Evolutionary conservation across 2,329 filamentous ascomycete species (phyloP).

Genomic region (Rutstroemia sydowiana): DNA sequence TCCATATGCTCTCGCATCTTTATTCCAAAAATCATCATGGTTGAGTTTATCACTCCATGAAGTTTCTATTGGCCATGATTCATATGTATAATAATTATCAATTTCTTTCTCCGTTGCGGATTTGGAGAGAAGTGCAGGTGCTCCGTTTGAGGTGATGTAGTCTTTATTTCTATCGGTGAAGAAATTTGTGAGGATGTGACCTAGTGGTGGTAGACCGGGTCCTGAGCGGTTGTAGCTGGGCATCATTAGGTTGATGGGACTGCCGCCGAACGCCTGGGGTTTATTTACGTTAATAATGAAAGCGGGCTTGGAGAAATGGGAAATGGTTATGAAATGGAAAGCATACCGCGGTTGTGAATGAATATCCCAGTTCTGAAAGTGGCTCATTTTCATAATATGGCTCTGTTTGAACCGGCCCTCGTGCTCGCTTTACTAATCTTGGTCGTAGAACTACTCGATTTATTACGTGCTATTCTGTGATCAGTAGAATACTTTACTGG

Average conservation of each 20-base stretch:
- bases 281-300: not conserved
- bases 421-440: not conserved
- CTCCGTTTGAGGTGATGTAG: not conserved
- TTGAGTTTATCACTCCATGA: not conserved
- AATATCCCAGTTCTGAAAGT: constrained; percentile 3
- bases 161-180: not conserved
- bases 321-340: not conserved
- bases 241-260: not conserved
- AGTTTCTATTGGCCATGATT: not conserved
- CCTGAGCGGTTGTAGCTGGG: not conserved
- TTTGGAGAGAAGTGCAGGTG: not conserved
- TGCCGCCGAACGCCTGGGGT: not conserved
- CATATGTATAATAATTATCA: not conserved
- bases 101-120: not conserved
- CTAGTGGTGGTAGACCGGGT: not conserved
- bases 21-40: not conserved
- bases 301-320: no score
- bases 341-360: not conserved
- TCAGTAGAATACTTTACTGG: no score
- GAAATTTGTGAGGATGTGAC: not conserved
- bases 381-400: constrained; percentile 5
- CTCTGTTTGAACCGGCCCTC: no score
- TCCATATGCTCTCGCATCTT: not conserved
- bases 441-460: not conserved
- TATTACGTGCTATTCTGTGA: constrained; percentile 2